Evolutionary conservation across 1,284 basidiomycete genomes (phyloP), one percentile per base, ranked within the genome.

Genomic region (Ceratobasidium sp.): DNA sequence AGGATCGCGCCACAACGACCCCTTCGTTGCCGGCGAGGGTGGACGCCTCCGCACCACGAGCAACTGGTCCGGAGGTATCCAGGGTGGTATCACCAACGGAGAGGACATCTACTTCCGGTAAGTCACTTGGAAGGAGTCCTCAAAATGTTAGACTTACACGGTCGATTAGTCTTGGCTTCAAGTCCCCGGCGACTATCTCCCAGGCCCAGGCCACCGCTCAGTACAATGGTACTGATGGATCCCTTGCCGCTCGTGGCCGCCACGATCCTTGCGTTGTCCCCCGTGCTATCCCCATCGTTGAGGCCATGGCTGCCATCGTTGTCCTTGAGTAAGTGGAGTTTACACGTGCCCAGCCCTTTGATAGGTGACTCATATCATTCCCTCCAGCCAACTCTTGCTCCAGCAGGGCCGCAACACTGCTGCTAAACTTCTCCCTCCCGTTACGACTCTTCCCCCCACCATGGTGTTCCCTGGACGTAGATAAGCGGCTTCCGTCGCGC

Each of bases 211-310:
- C 82, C 53, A 99, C 97, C 7, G 92, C 90, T 3, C 89, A 91
- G 78, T 99, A 99, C 80, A 88, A 95, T 75, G 97, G 97, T 41
- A 90, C 89, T 16, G 80, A 85, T 0, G 97, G 97, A 30, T 86
- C 85, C 33, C 84, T 99, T 52, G 93, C 93, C 36, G 91, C 96
- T 27, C 84, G 94, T 54, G 97, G 97, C 9, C 84, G 97, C 70
- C 95, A 98, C 79, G 95, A 98, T 78, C 96, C 97, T 11, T 99
- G 97, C 76, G 97, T 99, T 53, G 95, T 99, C 6, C 96, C 97
- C 33, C 88, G 92, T 47, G 97, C 97, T 7, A 94, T 99, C 25
- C 95, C 97, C 47, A 99, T 99, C 75, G 95, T 99, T 30, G 97
- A 99, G 81, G 88, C 93, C 0, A 99, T 99, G 97, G 94, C 96